Conservation (phyloP, 2,329 filamentous ascomycete genomes). For the Ophiostoma piceae region DNA sequence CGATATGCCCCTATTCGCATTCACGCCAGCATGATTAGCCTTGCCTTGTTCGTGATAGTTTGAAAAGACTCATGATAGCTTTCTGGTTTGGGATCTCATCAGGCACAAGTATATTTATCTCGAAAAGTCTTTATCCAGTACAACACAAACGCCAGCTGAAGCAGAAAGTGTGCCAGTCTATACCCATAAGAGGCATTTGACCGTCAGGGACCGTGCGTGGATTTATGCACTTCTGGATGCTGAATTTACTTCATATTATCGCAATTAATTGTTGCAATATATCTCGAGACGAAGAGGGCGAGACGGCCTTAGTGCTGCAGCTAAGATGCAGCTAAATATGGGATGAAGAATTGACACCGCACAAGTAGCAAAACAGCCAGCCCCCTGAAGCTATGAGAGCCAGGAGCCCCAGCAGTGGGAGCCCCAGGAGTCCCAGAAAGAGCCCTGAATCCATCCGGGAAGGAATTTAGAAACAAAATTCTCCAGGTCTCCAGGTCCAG, state of each 20-base stretch:
- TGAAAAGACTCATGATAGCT: neutral
- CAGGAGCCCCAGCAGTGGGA: no score
- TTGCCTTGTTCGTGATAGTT: neutral
- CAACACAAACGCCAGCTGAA: neutral
- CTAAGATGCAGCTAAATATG: neutral
- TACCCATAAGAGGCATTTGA: neutral
- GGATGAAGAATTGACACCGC: neutral
- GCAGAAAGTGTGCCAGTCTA: conserved; percentile 4
- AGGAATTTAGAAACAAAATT: neutral
- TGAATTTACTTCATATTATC: neutral
- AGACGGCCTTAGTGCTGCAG: neutral
- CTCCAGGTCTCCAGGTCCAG: neutral
- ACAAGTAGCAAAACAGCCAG: neutral
- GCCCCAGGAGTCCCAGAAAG: neutral
- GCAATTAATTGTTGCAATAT: neutral
- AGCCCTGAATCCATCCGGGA: neutral
- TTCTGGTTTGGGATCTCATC: neutral
- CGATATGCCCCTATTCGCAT: neutral
- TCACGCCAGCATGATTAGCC: neutral
- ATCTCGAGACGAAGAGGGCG: neutral
- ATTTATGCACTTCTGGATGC: neutral
- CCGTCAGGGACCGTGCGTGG: neutral
- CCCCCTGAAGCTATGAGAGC: neutral
- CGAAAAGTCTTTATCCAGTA: neutral
- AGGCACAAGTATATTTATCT: neutral